A percentile compares a stretch with the other conserved stretches of the same genome.
Evolutionary conservation across 2,329 filamentous ascomycete genomes (phyloP).

Genomic region (Graphilbum sp.): DNA sequence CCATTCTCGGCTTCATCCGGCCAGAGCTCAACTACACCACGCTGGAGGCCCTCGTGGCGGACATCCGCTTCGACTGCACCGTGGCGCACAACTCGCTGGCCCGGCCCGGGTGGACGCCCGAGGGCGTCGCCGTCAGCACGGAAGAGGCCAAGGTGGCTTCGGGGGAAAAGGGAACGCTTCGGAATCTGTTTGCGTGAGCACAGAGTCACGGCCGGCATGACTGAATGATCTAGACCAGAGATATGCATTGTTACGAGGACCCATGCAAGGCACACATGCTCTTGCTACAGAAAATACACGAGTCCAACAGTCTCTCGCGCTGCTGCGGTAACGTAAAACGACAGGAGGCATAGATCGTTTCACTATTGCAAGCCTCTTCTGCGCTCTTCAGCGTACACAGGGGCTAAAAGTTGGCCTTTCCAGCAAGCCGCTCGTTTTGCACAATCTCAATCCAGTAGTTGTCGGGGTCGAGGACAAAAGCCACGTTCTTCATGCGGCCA

Average conservation of each 20-base stretch:
- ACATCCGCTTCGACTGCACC: slow-evolving; percentile 79
- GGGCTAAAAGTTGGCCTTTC: slow-evolving; percentile 30
- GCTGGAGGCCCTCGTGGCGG: slow-evolving; percentile 67
- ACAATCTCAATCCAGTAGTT: slow-evolving; percentile 69
- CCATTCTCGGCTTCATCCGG: slow-evolving; percentile 76
- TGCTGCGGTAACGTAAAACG: too few relatives aligned
- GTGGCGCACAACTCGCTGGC: slow-evolving; percentile 61
- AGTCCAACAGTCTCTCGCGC: too few relatives aligned
- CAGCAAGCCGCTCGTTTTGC: slow-evolving; percentile 56
- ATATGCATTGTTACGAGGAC: too few relatives aligned
- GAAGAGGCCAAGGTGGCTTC: slow-evolving; percentile 1
- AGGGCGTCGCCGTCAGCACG: slow-evolving; percentile 4
- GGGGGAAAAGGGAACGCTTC: background rate
- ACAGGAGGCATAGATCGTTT: too few relatives aligned
- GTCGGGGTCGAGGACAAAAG: slow-evolving; percentile 80
- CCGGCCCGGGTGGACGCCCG: slow-evolving; percentile 42
- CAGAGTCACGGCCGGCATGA: too few relatives aligned
- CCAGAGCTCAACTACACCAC: slow-evolving; percentile 79
- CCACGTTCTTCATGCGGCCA: slow-evolving; percentile 83
- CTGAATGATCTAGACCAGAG: too few relatives aligned
- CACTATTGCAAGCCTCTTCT: background rate
- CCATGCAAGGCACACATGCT: too few relatives aligned
- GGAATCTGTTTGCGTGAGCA: slow-evolving; percentile 1
- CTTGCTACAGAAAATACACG: too few relatives aligned
- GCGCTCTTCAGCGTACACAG: too few relatives aligned